Conservation (phyloP, 306 rosid species). For the Rosa multiflora region DNA sequence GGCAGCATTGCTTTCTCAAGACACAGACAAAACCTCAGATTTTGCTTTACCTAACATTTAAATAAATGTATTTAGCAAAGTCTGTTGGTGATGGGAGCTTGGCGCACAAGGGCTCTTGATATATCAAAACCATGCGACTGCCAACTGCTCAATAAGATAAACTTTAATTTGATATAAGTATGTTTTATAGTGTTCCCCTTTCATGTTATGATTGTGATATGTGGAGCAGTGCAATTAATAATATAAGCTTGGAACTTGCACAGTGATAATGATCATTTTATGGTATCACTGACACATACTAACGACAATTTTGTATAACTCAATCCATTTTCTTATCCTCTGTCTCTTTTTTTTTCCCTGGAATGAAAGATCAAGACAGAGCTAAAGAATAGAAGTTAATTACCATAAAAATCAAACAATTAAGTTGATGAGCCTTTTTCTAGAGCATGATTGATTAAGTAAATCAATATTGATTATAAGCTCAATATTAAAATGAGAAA, state of each 20-base stretch:
- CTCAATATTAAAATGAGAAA: neutral
- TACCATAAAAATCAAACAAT: neutral
- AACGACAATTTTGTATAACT: no score
- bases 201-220: neutral
- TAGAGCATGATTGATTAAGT: neutral
- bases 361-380: neutral
- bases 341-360: neutral
- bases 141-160: neutral
- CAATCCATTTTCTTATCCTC: neutral
- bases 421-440: neutral
- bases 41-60: neutral
- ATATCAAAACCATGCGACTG: neutral
- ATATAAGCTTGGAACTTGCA: neutral
- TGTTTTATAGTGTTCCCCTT: neutral
- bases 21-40: neutral
- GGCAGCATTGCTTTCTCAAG: neutral
- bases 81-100: neutral
- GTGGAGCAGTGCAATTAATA: neutral
- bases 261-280: neutral
- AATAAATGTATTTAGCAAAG: neutral
- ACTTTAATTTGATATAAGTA: neutral
- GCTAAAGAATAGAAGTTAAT: neutral
- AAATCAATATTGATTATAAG: neutral
- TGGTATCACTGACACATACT: neutral
- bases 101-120: neutral